A percentile compares a stretch with the other conserved stretches of the same genome.
Evolutionary conservation across 202 grass and related monocot species (phyloP).

Genomic region (Saccharum hybrid): DNA sequence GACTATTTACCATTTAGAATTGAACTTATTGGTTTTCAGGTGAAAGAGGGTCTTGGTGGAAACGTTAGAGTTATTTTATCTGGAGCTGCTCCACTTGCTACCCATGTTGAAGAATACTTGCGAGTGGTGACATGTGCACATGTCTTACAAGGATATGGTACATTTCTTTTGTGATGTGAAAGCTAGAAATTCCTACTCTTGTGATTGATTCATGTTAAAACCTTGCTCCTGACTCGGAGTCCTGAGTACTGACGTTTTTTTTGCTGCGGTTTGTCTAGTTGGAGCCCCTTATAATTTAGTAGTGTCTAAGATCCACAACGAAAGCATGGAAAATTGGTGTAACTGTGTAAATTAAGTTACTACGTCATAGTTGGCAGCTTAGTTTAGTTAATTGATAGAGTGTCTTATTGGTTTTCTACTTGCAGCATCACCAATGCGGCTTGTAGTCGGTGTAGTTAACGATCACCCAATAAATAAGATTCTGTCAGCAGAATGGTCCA

Average conservation of each 20-base stretch:
- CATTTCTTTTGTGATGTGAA: slow-evolving; percentile 36
- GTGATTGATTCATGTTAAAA: slow-evolving; percentile 21
- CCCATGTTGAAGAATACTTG: slow-evolving; percentile 87
- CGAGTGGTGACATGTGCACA: slow-evolving; percentile 88
- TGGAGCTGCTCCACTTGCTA: slow-evolving; percentile 88
- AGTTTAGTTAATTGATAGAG: slow-evolving; percentile 5
- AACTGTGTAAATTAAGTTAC: background rate
- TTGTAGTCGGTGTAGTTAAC: slow-evolving; percentile 18
- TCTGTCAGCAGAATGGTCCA: background rate
- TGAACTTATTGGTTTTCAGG: slow-evolving; percentile 47
- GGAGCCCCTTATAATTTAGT: slow-evolving; percentile 18
- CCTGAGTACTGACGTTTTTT: slow-evolving; percentile 17
- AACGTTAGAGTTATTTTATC: slow-evolving; percentile 90
- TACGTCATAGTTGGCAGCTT: slow-evolving; percentile 12
- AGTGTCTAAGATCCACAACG: background rate
- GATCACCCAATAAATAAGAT: background rate
- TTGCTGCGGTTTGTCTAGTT: slow-evolving; percentile 12
- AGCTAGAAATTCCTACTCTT: slow-evolving; percentile 15
- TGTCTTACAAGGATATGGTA: slow-evolving; percentile 98
- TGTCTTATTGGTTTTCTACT: background rate
- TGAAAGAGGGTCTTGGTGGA: slow-evolving; percentile 93
- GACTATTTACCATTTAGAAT: slow-evolving; percentile 20
- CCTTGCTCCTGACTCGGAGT: background rate
- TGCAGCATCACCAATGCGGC: background rate
- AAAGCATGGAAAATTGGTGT: slow-evolving; percentile 14